A percentile compares a stretch with the other conserved stretches of the same genome.
Conservation (phyloP, 2,329 filamentous ascomycete species). For the Colletotrichum agaves region DNA sequence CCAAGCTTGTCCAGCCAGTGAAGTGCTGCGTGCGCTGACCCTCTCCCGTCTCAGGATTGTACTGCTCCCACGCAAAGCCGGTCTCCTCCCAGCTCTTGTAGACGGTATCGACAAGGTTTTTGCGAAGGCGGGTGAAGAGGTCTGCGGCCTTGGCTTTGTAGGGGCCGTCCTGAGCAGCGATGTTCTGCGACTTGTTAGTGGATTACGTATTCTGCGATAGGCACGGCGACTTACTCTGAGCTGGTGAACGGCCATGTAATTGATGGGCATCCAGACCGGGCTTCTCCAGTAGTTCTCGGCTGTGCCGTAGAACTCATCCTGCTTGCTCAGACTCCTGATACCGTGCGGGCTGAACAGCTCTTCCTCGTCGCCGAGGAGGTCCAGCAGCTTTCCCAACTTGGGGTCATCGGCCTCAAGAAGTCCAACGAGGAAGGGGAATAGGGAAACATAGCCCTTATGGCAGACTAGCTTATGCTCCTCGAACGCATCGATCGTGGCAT, state of each 20-base stretch:
- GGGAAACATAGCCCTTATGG: conserved; percentile 94
- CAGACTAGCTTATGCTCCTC: conserved; percentile 92
- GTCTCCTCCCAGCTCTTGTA: conserved; percentile 90
- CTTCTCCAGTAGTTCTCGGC: conserved; percentile 98
- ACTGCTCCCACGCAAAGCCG: conserved; percentile 98
- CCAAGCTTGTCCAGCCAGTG: conserved; percentile 97
- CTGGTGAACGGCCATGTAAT: conserved; percentile 85
- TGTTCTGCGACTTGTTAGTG: conserved; percentile 57
- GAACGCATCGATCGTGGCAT: conserved; percentile 93
- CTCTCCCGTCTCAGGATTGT: conserved; percentile 89
- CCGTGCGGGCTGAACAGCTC: conserved; percentile 92
- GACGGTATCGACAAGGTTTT: conserved; percentile 89
- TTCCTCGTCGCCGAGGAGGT: conserved; percentile 81
- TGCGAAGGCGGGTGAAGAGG: conserved; percentile 80
- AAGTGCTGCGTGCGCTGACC: conserved; percentile 99
- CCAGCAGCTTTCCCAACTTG: conserved; percentile 78
- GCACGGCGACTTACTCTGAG: conserved; percentile 71
- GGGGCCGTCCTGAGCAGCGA: conserved; percentile 74
- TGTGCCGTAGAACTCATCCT: conserved; percentile 85
- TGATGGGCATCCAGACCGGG: conserved; percentile 96
- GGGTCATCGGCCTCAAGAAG: conserved; percentile 79
- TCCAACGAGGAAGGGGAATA: conserved; percentile 92
- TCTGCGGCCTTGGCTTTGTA: conserved; percentile 74
- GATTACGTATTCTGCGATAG: not conserved
- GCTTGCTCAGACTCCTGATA: conserved; percentile 88